Conservation (phyloP, 768 basidiomycete species). For the Mycena venus region DNA sequence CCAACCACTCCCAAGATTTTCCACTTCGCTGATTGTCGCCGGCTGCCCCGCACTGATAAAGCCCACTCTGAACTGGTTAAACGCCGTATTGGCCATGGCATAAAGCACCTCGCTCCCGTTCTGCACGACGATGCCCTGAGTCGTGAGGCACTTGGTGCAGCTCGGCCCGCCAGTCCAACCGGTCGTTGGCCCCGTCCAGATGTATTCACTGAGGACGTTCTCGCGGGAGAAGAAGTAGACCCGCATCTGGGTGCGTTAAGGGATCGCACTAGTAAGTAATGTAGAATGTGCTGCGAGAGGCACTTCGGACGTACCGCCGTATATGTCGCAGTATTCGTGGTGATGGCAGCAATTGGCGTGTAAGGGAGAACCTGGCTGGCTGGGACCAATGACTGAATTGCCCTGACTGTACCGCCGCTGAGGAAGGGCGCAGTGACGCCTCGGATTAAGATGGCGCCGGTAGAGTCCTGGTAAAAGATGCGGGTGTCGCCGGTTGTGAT, state of each 20-base stretch:
- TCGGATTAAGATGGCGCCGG: not conserved
- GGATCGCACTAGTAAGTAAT: not conserved
- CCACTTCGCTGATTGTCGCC: slow-evolving; percentile 2
- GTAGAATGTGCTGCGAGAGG: not conserved
- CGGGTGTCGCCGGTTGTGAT: not conserved
- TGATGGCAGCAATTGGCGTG: slow-evolving; percentile 14
- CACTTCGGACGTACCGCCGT: not conserved
- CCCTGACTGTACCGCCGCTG: not conserved
- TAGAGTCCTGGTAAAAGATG: slow-evolving; percentile 1
- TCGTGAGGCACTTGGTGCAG: not conserved
- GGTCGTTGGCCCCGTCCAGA: not conserved
- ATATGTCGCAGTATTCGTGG: slow-evolving; percentile 5
- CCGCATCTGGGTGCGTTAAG: slow-evolving; percentile 2
- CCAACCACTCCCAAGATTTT: slow-evolving; percentile 7
- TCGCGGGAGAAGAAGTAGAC: slow-evolving; percentile 3
- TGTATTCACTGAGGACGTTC: slow-evolving; percentile 19
- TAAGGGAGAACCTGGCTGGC: slow-evolving; percentile 8
- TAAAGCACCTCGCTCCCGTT: not conserved
- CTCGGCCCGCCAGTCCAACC: slow-evolving; percentile 7
- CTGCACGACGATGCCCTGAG: not conserved
- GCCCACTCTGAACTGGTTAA: slow-evolving; percentile 16
- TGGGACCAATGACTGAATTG: not conserved
- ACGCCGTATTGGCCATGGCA: slow-evolving; percentile 17
- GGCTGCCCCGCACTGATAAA: slow-evolving; percentile 8
- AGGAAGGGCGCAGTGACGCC: not conserved